These are phyloP conservation scores for Oxyria digyna DNA, from an alignment of 148 eudicot species.

Conservation along the genomic window DNA sequence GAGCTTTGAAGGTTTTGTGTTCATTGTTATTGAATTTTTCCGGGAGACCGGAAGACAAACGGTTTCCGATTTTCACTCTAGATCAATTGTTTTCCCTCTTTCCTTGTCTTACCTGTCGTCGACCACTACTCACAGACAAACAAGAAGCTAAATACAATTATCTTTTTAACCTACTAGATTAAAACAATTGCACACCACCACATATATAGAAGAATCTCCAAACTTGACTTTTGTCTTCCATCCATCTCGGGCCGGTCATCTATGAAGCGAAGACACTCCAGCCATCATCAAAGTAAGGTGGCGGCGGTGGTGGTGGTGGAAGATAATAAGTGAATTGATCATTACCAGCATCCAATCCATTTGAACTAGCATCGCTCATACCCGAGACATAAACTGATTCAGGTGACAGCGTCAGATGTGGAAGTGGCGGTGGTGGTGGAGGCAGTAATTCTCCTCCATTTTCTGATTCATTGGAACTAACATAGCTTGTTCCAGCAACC, in stretches of 20 bases:
- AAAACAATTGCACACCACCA: not conserved
- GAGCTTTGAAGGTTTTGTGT: too few species aligned
- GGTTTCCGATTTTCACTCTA: too few species aligned
- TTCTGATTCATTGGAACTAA: slow-evolving; percentile 35
- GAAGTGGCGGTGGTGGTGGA: slow-evolving; percentile 10
- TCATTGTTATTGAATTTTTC: too few species aligned
- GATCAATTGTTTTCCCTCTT: too few species aligned
- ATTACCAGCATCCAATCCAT: slow-evolving; percentile 10
- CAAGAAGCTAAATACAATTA: not conserved
- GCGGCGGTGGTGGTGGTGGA: slow-evolving; percentile 14
- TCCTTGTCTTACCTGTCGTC: not conserved
- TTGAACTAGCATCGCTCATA: slow-evolving; percentile 14
- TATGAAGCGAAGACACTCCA: slow-evolving; percentile 14
- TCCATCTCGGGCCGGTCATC: slow-evolving; percentile 39
- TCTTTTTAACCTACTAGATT: not conserved
- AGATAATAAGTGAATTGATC: slow-evolving; percentile 4
- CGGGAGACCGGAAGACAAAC: too few species aligned
- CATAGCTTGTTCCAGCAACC: slow-evolving; percentile 39
- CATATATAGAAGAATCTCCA: not conserved
- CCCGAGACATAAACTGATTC: slow-evolving; percentile 9
- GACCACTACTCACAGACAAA: not conserved
- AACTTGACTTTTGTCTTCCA: not conserved
- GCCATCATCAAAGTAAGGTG: slow-evolving; percentile 54
- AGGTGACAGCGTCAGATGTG: slow-evolving; percentile 5
- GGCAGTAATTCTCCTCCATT: slow-evolving; percentile 8